These are phyloP conservation scores for Diplosphaera chodatii DNA, from an alignment of 139 green algal genomes.

Conservation along the genomic window DNA sequence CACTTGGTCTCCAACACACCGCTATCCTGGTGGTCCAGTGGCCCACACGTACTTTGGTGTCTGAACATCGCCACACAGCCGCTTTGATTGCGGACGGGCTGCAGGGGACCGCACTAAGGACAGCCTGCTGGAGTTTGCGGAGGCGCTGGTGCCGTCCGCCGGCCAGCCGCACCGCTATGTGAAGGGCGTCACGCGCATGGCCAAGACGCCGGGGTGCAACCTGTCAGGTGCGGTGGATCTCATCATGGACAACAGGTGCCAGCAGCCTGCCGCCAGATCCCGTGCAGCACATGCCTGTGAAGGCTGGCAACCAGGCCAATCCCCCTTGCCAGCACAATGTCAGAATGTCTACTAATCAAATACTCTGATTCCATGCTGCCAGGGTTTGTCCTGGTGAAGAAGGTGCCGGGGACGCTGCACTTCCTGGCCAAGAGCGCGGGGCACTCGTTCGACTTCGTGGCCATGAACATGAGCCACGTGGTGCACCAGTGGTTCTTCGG, in stretches of 20 bases:
- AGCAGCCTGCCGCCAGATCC: no score
- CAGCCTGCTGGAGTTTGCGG: conserved; percentile 73
- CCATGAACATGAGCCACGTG: conserved; percentile 81
- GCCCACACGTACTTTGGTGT: no score
- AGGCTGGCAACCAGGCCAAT: no score
- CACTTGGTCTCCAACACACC: no score
- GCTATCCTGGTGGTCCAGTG: no score
- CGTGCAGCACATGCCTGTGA: no score
- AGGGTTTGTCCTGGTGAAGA: conserved; percentile 97
- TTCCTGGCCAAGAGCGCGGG: conserved; percentile 70
- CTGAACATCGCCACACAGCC: no score
- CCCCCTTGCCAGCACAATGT: no score
- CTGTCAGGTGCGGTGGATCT: conserved; percentile 35
- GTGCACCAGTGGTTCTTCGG: conserved; percentile 59
- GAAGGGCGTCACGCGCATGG: conserved; percentile 18
- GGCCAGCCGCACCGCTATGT: conserved; percentile 56
- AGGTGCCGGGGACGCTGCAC: conserved; percentile 88
- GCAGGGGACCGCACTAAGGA: conserved; percentile 83
- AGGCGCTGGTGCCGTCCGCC: conserved; percentile 67
- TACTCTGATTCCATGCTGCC: conserved; percentile 13
- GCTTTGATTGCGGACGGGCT: no score
- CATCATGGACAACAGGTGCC: not conserved
- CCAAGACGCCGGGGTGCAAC: conserved; percentile 64
- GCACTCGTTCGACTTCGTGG: conserved; percentile 78
- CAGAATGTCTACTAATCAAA: no score